Evolutionary conservation across 2,329 filamentous ascomycete genomes (phyloP).

Genomic region (Fusarium buharicum): DNA sequence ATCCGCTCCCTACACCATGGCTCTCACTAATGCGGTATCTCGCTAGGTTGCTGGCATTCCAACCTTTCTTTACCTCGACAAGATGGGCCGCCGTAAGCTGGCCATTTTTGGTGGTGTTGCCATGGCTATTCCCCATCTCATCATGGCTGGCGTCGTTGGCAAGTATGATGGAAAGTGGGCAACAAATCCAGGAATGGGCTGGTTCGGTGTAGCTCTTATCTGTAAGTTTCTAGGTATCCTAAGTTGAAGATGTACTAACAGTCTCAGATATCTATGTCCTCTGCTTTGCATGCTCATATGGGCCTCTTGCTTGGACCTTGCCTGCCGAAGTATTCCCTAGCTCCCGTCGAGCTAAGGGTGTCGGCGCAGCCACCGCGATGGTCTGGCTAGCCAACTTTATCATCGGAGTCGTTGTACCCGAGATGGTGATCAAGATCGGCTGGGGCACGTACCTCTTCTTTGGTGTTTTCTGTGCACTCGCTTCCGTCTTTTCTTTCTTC

Average conservation of each 20-base stretch:
- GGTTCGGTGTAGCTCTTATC: slow-evolving; percentile 33
- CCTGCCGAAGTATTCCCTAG: slow-evolving; percentile 52
- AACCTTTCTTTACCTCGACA: slow-evolving; percentile 47
- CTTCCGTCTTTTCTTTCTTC: slow-evolving; percentile 52
- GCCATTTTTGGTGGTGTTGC: slow-evolving; percentile 35
- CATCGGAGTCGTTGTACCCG: slow-evolving; percentile 62
- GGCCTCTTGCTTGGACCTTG: slow-evolving; percentile 51
- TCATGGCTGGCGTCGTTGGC: slow-evolving; percentile 32
- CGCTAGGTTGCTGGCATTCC: slow-evolving; percentile 43
- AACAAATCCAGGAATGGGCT: slow-evolving; percentile 22
- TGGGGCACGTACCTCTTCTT: slow-evolving; percentile 65
- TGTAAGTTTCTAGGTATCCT: slow-evolving; percentile 11
- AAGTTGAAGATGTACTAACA: background rate
- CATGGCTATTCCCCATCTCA: slow-evolving; percentile 32
- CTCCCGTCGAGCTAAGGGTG: slow-evolving; percentile 51
- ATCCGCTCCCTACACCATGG: too few relatives aligned
- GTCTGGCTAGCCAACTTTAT: slow-evolving; percentile 53
- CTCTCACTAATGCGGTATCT: too few relatives aligned
- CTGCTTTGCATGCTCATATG: slow-evolving; percentile 48
- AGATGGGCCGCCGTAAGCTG: slow-evolving; percentile 45
- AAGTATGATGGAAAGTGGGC: slow-evolving; percentile 33
- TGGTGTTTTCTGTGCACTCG: slow-evolving; percentile 60
- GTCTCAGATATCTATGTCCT: slow-evolving; percentile 32
- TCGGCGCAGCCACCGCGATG: slow-evolving; percentile 48
- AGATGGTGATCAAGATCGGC: slow-evolving; percentile 61